Percentiles rank a stretch among this genome's conserved stretches.
phyloP scores from a whole-genome alignment of 2,329 filamentous ascomycete species.

The Graphilbum fragrans region DNA sequence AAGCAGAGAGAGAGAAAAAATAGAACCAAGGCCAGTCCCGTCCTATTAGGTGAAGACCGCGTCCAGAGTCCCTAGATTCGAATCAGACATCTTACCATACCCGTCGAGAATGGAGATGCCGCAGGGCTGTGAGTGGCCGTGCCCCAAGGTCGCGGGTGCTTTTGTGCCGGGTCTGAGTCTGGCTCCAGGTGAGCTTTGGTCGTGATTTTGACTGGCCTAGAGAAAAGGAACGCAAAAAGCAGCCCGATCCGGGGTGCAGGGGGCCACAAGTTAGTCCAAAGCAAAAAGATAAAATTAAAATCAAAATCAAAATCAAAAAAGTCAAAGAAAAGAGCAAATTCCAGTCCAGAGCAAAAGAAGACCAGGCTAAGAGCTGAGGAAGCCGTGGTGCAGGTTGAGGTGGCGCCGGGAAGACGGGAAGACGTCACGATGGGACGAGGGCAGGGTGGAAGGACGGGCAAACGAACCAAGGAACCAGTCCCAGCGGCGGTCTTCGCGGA shows the following conservation, averaged over 20 bases:
- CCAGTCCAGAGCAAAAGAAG: neutral
- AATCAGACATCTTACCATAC: neutral
- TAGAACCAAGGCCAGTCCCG: no score
- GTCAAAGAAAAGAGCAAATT: neutral
- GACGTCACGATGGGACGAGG: conserved; percentile 2
- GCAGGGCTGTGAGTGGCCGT: neutral
- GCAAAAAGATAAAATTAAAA: neutral
- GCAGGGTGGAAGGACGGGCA: conserved; percentile 21
- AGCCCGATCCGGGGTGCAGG: no score
- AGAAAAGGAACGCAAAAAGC: neutral
- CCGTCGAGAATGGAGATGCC: neutral
- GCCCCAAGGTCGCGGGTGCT: neutral
- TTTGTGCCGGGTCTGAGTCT: neutral
- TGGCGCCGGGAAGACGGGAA: neutral
- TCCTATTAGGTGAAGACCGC: no score
- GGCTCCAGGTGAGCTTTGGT: conserved; percentile 1
- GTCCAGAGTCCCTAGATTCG: neutral
- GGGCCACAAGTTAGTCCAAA: neutral
- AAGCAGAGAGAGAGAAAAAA: no score
- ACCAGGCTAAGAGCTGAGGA: conserved; percentile 1
- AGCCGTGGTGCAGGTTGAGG: neutral
- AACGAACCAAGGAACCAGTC: conserved; percentile 46
- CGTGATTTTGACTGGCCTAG: conserved; percentile 9
- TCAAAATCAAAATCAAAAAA: neutral
- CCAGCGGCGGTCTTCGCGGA: conserved; percentile 46